Evolutionary conservation across 805 yeast genomes (phyloP), one percentile per base, ranked within the genome.

Genomic region (Ogataea methylovora): DNA sequence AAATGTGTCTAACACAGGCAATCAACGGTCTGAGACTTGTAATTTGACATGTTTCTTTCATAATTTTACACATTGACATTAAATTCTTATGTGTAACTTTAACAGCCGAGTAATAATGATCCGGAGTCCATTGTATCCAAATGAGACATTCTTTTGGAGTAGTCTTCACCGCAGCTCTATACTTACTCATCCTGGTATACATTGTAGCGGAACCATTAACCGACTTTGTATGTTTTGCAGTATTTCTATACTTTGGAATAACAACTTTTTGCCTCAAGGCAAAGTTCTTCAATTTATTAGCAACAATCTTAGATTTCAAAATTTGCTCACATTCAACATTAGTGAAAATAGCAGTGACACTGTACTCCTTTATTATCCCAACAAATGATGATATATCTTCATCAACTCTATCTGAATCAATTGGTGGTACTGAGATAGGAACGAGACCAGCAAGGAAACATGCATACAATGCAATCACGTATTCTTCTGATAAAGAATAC

Each of bases 1-100:
- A 60, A 2, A 85, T 74, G 45, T 88, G 90, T 29, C 94, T 74
- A 8, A 85, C 94, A 55, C 95, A 79, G 0, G 95, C 95, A 27
- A 90, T 67, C 6, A 92, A 65, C 0, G 96, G 80, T 27, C 76
- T 73, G 23, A 72, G 69, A 26, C 83, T 71, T 11, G 79, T 69
- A 59, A 92, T 66, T 40, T 85, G 90, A 49, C 95, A 84, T 0
- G 97, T 90, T 52, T 90, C 97, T 46, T 92, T 90, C 50, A 86
- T 71, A 15, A 84, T 83, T 48, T 88, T 86, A 57, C 97, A 87
- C 55, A 84, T 71, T 2, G 85, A 80, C 45, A 88, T 58, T 10
- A 92, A 61, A 32, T 74, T 71, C 27, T 67, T 60, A 52, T 84
- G 92, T 17, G 74, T 76, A 41, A 73, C 56, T 14, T 63, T 61